Evolutionary conservation across 768 basidiomycete genomes (phyloP).

Genomic region (Suillus lakei): DNA sequence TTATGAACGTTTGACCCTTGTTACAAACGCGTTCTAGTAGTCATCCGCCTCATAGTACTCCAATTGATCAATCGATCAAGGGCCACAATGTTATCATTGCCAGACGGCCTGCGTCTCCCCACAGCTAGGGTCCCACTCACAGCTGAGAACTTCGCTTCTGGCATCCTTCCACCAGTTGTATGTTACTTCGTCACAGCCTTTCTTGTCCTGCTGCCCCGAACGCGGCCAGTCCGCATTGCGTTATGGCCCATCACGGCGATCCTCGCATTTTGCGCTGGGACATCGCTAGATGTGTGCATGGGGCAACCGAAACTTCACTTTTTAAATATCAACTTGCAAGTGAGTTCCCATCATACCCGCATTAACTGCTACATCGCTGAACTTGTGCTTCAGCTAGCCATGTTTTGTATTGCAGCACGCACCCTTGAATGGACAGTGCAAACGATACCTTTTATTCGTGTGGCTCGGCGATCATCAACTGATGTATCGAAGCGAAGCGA

Average conservation of each 20-base stretch:
- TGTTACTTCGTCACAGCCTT: slow-evolving; percentile 55
- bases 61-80: neutral
- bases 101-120: slow-evolving; percentile 13
- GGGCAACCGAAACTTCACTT: slow-evolving; percentile 2
- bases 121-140: slow-evolving; percentile 33
- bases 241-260: slow-evolving; percentile 51
- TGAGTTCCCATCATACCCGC: slow-evolving; percentile 1
- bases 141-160: slow-evolving; percentile 34
- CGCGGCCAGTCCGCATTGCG: slow-evolving; percentile 47
- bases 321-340: slow-evolving; percentile 18
- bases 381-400: slow-evolving; percentile 13
- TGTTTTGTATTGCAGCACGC: slow-evolving; percentile 16
- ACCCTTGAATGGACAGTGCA: slow-evolving; percentile 22
- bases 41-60: neutral
- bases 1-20: neutral
- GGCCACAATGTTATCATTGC: neutral
- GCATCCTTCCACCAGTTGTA: slow-evolving; percentile 46
- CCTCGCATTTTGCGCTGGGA: slow-evolving; percentile 44
- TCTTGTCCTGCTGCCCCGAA: slow-evolving; percentile 52
- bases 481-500: neutral
- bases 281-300: slow-evolving; percentile 14
- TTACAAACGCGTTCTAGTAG: neutral
- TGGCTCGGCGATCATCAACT: slow-evolving; percentile 2
- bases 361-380: neutral
- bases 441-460: slow-evolving; percentile 19